Evolutionary conservation across 805 yeast species (phyloP).

Genomic region (Starmera dryadoides): DNA sequence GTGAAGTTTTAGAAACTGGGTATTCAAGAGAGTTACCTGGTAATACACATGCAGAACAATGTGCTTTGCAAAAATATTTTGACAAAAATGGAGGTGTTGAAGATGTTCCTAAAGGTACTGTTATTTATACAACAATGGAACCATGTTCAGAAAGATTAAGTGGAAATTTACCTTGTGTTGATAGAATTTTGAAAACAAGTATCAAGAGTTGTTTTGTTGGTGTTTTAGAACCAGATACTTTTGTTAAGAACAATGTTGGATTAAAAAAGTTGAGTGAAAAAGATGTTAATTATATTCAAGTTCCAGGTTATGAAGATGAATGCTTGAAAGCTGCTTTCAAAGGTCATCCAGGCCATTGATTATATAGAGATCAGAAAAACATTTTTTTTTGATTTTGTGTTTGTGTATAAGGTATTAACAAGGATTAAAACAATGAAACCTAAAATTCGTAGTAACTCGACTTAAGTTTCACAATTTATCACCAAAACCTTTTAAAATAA

Average conservation of each 20-base stretch:
- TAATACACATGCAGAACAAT: constrained; percentile 96
- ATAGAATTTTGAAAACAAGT: constrained; percentile 53
- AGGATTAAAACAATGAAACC: no score
- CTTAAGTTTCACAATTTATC: no score
- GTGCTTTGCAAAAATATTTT: constrained; percentile 76
- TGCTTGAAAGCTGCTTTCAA: constrained; percentile 62
- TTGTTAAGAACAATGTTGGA: constrained; percentile 74
- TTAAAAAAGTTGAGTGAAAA: constrained; percentile 40
- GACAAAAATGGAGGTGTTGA: constrained; percentile 24
- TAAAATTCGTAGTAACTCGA: no score
- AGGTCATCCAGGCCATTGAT: constrained; percentile 42
- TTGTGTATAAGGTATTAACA: constrained; percentile 26
- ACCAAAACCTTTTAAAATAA: no score
- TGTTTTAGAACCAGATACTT: constrained; percentile 82
- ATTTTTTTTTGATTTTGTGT: constrained; percentile 17
- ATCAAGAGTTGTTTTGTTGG: constrained; percentile 85
- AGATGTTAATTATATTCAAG: constrained; percentile 66
- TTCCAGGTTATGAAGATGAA: constrained; percentile 76
- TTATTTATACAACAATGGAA: constrained; percentile 93
- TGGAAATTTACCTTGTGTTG: constrained; percentile 85
- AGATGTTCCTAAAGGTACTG: constrained; percentile 66
- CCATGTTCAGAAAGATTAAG: constrained; percentile 88
- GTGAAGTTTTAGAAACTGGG: constrained; percentile 66
- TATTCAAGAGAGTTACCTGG: constrained; percentile 89
- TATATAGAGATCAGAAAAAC: no score